These are phyloP conservation scores for Apiospora rasikravindrae DNA, from an alignment of 2,329 filamentous ascomycete species.

Conservation along the genomic window DNA sequence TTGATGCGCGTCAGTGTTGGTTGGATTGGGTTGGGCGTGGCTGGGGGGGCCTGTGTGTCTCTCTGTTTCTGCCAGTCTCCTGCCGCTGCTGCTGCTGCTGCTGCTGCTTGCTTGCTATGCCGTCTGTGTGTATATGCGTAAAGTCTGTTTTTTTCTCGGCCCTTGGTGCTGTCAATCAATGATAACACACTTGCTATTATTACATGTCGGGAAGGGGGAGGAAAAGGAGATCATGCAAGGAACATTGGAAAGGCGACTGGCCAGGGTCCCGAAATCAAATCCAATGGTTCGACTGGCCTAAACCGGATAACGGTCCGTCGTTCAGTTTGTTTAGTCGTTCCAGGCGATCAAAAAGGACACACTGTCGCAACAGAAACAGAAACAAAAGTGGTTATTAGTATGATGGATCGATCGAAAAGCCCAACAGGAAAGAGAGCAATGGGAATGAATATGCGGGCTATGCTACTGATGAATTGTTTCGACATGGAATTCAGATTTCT, in stretches of 20 bases:
- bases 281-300: background rate
- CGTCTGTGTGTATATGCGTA: background rate
- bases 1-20: background rate
- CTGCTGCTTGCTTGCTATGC: background rate
- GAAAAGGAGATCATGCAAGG: constrained; percentile 13
- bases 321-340: background rate
- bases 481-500: constrained; percentile 1
- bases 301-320: constrained; percentile 6
- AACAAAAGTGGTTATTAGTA: background rate
- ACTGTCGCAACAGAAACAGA: background rate
- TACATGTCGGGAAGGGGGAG: constrained; percentile 9
- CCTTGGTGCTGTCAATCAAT: background rate
- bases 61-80: constrained; percentile 1
- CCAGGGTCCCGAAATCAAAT: background rate
- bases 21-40: constrained; percentile 1
- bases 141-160: background rate
- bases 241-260: background rate
- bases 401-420: background rate
- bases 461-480: background rate
- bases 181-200: constrained; percentile 10
- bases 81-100: background rate
- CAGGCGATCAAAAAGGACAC: background rate
- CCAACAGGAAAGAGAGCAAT: background rate
- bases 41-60: background rate
- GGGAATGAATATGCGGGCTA: background rate